Conservation (phyloP, 176 grass and related monocot species). For the Avena sativa region DNA sequence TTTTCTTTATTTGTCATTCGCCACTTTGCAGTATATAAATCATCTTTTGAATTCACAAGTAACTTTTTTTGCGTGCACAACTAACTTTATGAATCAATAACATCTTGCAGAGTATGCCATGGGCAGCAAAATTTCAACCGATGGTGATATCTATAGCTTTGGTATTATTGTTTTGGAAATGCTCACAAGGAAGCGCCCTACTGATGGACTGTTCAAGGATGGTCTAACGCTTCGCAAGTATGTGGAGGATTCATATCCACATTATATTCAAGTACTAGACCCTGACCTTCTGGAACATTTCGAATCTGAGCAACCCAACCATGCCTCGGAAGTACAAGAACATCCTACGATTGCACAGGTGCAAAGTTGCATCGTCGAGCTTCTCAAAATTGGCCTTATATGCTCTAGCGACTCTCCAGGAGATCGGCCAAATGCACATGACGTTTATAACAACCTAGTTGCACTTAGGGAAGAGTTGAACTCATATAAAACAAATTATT, state of each 20-base stretch:
- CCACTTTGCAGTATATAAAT: background rate
- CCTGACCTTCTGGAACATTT: background rate
- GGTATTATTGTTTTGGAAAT: conserved; percentile 28
- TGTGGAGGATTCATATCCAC: background rate
- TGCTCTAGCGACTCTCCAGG: conserved; percentile 31
- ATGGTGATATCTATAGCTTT: conserved; percentile 24
- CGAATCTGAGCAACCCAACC: background rate
- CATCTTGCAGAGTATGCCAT: conserved; percentile 24
- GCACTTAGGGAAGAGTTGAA: conserved; percentile 5
- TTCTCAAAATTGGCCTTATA: conserved; percentile 22
- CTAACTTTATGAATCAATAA: background rate
- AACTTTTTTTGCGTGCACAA: background rate
- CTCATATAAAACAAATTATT: background rate
- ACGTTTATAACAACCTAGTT: background rate
- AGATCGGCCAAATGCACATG: conserved; percentile 1
- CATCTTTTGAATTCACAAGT: background rate
- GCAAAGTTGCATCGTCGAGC: background rate
- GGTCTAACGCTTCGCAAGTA: background rate
- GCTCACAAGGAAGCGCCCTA: background rate
- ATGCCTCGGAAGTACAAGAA: background rate
- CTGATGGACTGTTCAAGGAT: background rate
- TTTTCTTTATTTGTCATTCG: background rate
- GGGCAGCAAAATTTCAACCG: conserved; percentile 10
- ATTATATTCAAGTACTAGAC: background rate
- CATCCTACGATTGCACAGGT: background rate